These are phyloP conservation scores for Xylaria castorea DNA, from an alignment of 495 filamentous ascomycete genomes.

Conservation along the genomic window DNA sequence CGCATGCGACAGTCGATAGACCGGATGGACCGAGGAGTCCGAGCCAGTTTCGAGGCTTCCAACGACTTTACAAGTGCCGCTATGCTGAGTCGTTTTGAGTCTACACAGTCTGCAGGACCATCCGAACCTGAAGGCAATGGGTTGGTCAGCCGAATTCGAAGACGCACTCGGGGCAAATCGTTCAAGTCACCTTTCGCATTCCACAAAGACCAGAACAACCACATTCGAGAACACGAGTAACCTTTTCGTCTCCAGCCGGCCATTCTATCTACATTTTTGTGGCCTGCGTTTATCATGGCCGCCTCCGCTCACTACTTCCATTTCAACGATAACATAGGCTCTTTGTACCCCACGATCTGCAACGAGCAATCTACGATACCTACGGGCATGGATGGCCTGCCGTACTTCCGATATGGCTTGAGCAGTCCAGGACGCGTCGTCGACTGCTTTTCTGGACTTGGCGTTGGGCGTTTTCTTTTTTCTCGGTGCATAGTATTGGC, in stretches of 20 bases:
- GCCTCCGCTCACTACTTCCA: conserved; percentile 26
- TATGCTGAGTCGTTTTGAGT: conserved; percentile 82
- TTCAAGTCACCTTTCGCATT: conserved; percentile 39
- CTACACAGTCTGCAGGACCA: conserved; percentile 59
- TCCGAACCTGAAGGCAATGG: conserved; percentile 30
- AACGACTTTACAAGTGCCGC: conserved; percentile 91
- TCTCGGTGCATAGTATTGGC: conserved; percentile 34
- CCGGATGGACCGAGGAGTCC: conserved; percentile 50
- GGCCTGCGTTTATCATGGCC: background rate
- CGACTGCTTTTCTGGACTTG: conserved; percentile 32
- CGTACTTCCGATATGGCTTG: conserved; percentile 24
- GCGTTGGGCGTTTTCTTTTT: conserved; percentile 41
- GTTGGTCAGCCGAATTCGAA: conserved; percentile 40
- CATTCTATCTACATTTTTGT: background rate
- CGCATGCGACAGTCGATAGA: conserved; percentile 78
- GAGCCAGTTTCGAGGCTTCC: conserved; percentile 81
- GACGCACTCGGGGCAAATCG: conserved; percentile 42
- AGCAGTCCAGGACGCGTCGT: conserved; percentile 10
- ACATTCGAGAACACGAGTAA: conserved; percentile 41
- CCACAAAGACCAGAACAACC: conserved; percentile 38
- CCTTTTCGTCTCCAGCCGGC: background rate
- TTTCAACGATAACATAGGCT: conserved; percentile 35
- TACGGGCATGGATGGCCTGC: conserved; percentile 30
- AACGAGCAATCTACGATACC: conserved; percentile 42
- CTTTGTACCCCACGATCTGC: conserved; percentile 37